These are phyloP conservation scores for Apiospora hydei DNA, from an alignment of 2,329 filamentous ascomycete genomes.

Conservation along the genomic window DNA sequence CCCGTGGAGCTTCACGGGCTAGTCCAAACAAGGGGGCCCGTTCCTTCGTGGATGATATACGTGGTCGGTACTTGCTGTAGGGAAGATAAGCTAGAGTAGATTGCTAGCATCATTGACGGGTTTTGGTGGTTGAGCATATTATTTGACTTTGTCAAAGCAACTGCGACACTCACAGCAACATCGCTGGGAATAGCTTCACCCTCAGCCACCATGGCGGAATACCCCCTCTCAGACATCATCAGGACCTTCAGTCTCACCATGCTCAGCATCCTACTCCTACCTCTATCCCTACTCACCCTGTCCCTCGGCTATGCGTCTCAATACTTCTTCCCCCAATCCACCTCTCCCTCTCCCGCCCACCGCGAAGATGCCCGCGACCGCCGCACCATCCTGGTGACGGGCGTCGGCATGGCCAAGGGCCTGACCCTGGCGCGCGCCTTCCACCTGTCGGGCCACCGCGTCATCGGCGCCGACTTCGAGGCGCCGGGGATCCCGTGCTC, in stretches of 20 bases:
- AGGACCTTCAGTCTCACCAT: constrained; percentile 32
- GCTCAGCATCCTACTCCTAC: constrained; percentile 32
- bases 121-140: not conserved
- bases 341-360: not conserved
- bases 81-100: not conserved
- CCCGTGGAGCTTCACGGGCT: not conserved
- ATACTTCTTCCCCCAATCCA: not conserved
- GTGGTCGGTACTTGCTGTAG: not conserved
- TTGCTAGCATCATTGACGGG: not conserved
- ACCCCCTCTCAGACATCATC: not conserved
- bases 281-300: constrained; percentile 28
- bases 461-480: constrained; percentile 74
- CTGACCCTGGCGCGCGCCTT: constrained; percentile 71
- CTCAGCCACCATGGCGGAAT: not conserved
- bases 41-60: not conserved
- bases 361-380: not conserved
- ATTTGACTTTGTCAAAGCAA: too few relatives aligned
- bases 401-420: constrained; percentile 76
- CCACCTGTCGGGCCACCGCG: constrained; percentile 69
- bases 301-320: constrained; percentile 22
- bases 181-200: not conserved
- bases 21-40: not conserved
- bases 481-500: constrained; percentile 52
- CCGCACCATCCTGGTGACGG: constrained; percentile 71
- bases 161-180: not conserved